Percentiles rank a stretch among this genome's conserved stretches.
These are phyloP conservation scores for Desmodesmus armatus DNA, from an alignment of 139 green algal species.

Conservation along the genomic window DNA sequence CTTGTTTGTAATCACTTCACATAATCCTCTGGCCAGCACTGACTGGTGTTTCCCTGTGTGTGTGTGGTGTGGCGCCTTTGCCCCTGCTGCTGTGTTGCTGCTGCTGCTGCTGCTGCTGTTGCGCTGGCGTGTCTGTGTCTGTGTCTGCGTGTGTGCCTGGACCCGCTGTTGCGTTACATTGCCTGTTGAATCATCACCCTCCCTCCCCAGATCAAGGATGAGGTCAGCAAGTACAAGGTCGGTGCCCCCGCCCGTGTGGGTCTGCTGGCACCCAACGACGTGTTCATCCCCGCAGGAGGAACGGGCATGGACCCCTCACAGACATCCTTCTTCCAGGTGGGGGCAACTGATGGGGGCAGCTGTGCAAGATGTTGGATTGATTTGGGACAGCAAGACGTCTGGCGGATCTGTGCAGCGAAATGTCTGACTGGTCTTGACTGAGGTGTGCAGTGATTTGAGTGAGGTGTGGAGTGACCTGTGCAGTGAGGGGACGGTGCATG, in stretches of 20 bases:
- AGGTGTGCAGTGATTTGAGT: no score
- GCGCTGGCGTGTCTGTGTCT: background rate
- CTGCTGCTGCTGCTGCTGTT: background rate
- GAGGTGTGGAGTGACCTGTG: no score
- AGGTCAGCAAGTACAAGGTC: constrained; percentile 92
- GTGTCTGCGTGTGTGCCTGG: background rate
- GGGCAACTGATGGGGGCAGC: background rate
- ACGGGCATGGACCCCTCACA: constrained; percentile 99
- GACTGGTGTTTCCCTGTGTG: no score
- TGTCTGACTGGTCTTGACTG: no score
- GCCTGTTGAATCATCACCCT: background rate
- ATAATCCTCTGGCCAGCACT: background rate
- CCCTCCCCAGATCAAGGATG: constrained; percentile 70
- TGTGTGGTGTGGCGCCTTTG: no score
- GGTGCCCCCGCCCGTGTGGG: constrained; percentile 93
- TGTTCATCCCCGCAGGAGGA: constrained; percentile 89
- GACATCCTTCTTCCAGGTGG: constrained; percentile 98
- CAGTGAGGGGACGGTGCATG: no score
- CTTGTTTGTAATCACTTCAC: background rate
- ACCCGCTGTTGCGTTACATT: background rate
- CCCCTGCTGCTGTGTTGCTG: no score
- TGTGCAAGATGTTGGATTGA: background rate
- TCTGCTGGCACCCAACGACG: constrained; percentile 90
- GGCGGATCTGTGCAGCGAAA: no score
- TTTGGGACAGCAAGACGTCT: no score